Evolutionary conservation across 2,329 filamentous ascomycete species (phyloP), one percentile per base, ranked within the genome.

Genomic region (Hortaea werneckii): DNA sequence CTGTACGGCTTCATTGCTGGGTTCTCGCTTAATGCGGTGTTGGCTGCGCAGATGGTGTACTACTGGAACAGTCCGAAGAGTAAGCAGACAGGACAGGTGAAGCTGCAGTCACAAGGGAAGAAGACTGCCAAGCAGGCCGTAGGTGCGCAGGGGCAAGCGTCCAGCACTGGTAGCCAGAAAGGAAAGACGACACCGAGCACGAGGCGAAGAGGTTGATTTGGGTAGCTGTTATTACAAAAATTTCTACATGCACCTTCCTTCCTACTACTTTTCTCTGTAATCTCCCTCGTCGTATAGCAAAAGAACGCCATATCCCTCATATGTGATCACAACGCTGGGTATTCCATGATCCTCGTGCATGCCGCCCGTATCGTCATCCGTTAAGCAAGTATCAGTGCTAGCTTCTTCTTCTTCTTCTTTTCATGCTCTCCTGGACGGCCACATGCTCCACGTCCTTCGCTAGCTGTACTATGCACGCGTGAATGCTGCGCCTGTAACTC

Each of bases 1-100:
- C 77, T 98, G 27, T 96, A 94, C 69, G 85, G 89, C 42, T 96
- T 94, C 74, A 71, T 96, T 45, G 87, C 88, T 6, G 92, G 88
- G 28, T 95, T 95, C 65, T 70, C 74, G n/a, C 78, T 98, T 57
- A 98, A 98, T 67, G 74, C 82, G 47, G 77, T 98, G 46, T 75
- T 98, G 47, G 89, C 89, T 10, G 69, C 76, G 35, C 92, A 98
- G 72, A 92, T 98, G 84, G 63, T 94, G 28, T 94, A 89, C 70
- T 96, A 96, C 74, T 98, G 92, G 92, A 95, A 95, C 60, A 71
- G 65, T 42, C 65, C 73, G 3, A 56, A 63, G 28, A 66, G 62
- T 51, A 63, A 67, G 39, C 62, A 62, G 47, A 65, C 54, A 7
- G 53, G 52, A 47, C 55, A 59, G 30, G 65, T 63, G 52, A 70